Base-by-base conservation (phyloP, 805 yeast genomes). In the Yarrowia hollandica region DNA sequence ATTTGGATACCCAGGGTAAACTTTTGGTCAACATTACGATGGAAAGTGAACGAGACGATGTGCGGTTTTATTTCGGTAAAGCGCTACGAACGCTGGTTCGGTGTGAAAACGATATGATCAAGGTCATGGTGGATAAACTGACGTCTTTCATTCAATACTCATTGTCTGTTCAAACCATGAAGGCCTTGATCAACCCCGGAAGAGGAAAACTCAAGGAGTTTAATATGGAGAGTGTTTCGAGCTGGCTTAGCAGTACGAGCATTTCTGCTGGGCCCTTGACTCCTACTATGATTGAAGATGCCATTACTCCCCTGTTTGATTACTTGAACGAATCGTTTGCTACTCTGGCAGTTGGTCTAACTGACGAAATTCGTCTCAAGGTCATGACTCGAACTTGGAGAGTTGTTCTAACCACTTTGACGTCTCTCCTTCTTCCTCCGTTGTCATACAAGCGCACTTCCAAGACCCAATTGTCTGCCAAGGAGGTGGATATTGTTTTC, bases 351-450 rank as follows among this genome's bases (percentile, higher is more conserved):
- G 73, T 79, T 10, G 77, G 75, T 34, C 70, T 89, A 37, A 80
- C 88, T 0, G 74, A 77, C 16, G 82, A 78, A 1, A 71, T 86
- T 30, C 71, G 86, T 15, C 68, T 80, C 55, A 79, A 81, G 63
- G 88, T 88, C 0, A 86, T 89, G 87, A 66, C 85, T 0, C 85
- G 84, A 55, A 82, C 92, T 0, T 92, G 98, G 98, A 73, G 75
- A n/a, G 83, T 82, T 11, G 82, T 90, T 1, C 74, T 92, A 7
- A 72, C 75, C 2, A 77, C 83, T 21, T 86, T 92, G 0, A 96
- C 90, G 66, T 79, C 77, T 34, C 73, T 92, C 15, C 69, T 90
- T 4, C 71, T 92, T 5, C 98, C 98, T 0, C 82, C 88, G 18
- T 69, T 90, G 26, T 70, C 76, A 7, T 71, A 69, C 6, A 69